Percentiles rank a stretch among this genome's conserved stretches.
phyloP scores from a whole-genome alignment of 345 rosid genomes.

The Crucihimalaya himalaica region DNA sequence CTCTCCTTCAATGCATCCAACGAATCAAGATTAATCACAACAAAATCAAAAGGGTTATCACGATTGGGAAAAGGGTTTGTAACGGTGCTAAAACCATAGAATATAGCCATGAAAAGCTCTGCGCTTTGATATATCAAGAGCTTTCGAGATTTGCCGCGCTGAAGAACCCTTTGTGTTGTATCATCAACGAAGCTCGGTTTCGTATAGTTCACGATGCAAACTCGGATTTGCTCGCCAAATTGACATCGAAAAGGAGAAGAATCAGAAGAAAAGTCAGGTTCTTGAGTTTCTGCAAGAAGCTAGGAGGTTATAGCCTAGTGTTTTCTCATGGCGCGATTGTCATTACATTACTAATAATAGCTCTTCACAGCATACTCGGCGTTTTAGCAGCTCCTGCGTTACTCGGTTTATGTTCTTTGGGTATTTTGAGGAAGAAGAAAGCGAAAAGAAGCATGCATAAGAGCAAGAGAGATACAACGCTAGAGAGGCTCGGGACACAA shows the following conservation, averaged over 20 bases:
- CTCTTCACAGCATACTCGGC: constrained; percentile 68
- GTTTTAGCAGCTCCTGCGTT: constrained; percentile 63
- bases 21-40: constrained; percentile 53
- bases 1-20: constrained; percentile 60
- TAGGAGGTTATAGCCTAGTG: constrained; percentile 49
- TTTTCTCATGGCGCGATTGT: constrained; percentile 50
- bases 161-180: constrained; percentile 58
- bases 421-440: constrained; percentile 50
- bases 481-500: constrained; percentile 51
- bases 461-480: constrained; percentile 31
- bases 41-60: constrained; percentile 56
- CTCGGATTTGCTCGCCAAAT: constrained; percentile 44
- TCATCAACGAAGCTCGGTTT: constrained; percentile 42
- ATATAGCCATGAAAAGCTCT: constrained; percentile 10
- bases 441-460: constrained; percentile 12
- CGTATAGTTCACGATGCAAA: constrained; percentile 46
- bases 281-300: constrained; percentile 46
- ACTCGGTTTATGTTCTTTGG: constrained; percentile 42
- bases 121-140: constrained; percentile 46
- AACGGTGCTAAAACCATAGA: constrained; percentile 32
- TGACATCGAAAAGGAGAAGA: constrained; percentile 53
- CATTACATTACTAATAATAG: constrained; percentile 47
- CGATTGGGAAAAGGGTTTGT: constrained; percentile 40
- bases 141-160: constrained; percentile 52
- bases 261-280: constrained; percentile 50